These are phyloP conservation scores for Monilinia fructigena DNA, from an alignment of 2,329 filamentous ascomycete species.

Conservation along the genomic window DNA sequence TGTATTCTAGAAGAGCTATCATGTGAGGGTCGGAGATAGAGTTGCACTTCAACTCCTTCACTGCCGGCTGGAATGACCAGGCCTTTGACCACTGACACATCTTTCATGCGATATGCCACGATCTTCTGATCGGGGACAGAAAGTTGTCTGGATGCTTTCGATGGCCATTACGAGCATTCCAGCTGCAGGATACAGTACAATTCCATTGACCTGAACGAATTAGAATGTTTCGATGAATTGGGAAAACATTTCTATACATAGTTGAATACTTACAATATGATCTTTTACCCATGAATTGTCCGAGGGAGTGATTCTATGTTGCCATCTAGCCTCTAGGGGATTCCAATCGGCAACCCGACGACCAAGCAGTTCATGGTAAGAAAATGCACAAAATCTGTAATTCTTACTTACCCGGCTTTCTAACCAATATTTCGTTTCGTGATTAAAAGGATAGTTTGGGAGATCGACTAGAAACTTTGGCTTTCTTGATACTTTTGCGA, in stretches of 20 bases:
- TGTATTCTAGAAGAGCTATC: too few species aligned
- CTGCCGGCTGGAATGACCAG: too few species aligned
- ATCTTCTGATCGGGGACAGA: neutral
- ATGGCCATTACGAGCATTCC: constrained; percentile 40
- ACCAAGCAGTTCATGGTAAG: constrained; percentile 43
- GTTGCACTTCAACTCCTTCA: too few species aligned
- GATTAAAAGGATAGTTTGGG: constrained; percentile 54
- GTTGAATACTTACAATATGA: neutral
- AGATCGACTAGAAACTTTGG: constrained; percentile 43
- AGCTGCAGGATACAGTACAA: constrained; percentile 37
- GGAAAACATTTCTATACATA: too few species aligned
- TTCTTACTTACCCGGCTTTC: constrained; percentile 49
- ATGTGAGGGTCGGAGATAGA: too few species aligned
- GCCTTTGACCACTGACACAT: neutral
- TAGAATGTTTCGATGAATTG: too few species aligned
- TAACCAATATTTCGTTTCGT: constrained; percentile 50
- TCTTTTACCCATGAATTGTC: constrained; percentile 36
- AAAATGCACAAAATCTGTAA: constrained; percentile 46
- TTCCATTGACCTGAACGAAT: neutral
- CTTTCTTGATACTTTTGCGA: too few species aligned
- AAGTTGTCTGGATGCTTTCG: constrained; percentile 33
- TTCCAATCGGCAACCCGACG: constrained; percentile 28
- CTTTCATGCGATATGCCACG: too few species aligned
- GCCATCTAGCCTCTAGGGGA: constrained; percentile 35
- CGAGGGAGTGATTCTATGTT: constrained; percentile 32